Base-by-base conservation (phyloP, 345 rosid genomes). In the Eucalyptus virginea region DNA sequence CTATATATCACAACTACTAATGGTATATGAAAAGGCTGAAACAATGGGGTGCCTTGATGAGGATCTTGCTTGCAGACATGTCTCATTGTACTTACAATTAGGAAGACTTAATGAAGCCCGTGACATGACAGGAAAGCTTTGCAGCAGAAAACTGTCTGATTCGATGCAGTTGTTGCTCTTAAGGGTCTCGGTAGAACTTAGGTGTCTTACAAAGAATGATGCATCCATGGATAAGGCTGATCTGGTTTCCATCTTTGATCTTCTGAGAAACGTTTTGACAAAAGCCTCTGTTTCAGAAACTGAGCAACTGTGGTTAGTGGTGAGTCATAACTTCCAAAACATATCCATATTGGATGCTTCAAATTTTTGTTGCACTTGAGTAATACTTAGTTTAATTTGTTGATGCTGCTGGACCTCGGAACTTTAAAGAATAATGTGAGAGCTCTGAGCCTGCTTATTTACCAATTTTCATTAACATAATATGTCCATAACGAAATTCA, bases 221-320 rank as follows among this genome's bases (percentile, higher is more conserved):
- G 54, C 89, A 49, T 56, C 91, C 81, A 89, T 93, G 60, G 94
- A 89, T 77, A 93, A 95, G 54, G 93, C 89, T 91, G 98, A 96
- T 54, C 69, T 94, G 90, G 91, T 48, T 26, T 90, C 94, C 54
- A 69, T 91, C 42, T 95, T 97, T 90, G 94, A 90, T 88, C 96
- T 97, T 83, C 88, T 96, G 56, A 90, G 89, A 88, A 91, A 90
- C 37, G 93, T 92, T 88, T 90, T 97, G 92, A 90, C 88, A 11
- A 96, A 93, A 90, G 92, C 91, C 88, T 81, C 96, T 18, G 81
- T 94, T 67, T 88, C 95, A 32, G 94, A 96, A 92, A 95, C 99
- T 77, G 97, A 95, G 92, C 93, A 94, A 92, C 91, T 97, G 92
- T 98, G 99, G 99, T 89, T 90, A 45, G 91, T 94, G 98, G 99